These are phyloP conservation scores for Pichia sp. DNA, from an alignment of 1,139 yeast species.

Conservation along the genomic window DNA sequence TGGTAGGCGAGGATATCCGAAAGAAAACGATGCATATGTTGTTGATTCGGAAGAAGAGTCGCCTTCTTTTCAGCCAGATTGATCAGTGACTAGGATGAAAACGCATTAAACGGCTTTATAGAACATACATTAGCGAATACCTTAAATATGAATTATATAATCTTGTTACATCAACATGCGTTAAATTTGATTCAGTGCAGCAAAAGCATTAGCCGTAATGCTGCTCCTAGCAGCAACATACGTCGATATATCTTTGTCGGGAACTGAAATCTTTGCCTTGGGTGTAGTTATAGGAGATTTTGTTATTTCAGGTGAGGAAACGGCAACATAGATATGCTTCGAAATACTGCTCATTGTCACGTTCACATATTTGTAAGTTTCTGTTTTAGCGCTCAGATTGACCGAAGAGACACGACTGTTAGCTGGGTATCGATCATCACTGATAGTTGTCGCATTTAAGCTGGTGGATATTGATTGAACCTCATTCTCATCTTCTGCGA, in stretches of 20 bases:
- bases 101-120: no score
- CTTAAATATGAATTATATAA: no score
- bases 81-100: no score
- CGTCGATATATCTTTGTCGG: slow-evolving; percentile 6
- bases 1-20: no score
- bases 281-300: slow-evolving; percentile 17
- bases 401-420: slow-evolving; percentile 5
- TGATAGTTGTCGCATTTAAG: neutral
- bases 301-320: slow-evolving; percentile 17
- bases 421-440: slow-evolving; percentile 3
- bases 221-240: slow-evolving; percentile 19
- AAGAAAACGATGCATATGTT: no score
- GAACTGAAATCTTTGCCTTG: neutral
- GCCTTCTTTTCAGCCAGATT: no score
- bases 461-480: neutral
- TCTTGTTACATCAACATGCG: no score
- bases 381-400: slow-evolving; percentile 11
- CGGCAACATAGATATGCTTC: slow-evolving; percentile 13
- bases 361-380: slow-evolving; percentile 21
- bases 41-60: no score
- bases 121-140: no score
- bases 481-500: neutral
- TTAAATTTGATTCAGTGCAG: no score
- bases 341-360: slow-evolving; percentile 18
- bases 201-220: slow-evolving; percentile 14